phyloP scores from a whole-genome alignment of 2,329 filamentous ascomycete species.

The Colletotrichum sp. region DNA sequence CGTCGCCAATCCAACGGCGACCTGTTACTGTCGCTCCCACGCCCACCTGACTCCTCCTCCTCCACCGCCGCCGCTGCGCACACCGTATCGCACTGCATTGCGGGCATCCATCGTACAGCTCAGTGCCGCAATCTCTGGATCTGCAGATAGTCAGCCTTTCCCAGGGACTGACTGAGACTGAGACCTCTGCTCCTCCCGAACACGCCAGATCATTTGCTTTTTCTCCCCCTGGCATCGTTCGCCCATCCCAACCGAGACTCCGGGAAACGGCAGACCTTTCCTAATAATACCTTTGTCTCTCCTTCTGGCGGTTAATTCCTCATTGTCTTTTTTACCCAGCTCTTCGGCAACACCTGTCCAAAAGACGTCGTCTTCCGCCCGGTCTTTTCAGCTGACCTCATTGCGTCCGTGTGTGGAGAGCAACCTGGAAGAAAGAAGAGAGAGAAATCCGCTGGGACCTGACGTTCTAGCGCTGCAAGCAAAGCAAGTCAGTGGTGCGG shows the following conservation, averaged over 20 bases:
- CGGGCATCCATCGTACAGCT: not conserved
- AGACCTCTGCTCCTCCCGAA: conserved; percentile 9
- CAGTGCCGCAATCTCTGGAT: not conserved
- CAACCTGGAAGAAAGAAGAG: not conserved
- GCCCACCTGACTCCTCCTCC: not conserved
- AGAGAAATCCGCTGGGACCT: not conserved
- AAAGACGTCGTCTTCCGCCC: not conserved
- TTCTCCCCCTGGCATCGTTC: conserved; percentile 13
- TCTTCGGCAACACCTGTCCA: not conserved
- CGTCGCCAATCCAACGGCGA: not conserved
- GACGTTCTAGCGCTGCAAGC: not conserved
- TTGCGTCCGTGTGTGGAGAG: not conserved
- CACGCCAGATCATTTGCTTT: conserved; percentile 21
- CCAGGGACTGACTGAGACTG: not conserved
- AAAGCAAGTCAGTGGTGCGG: not conserved
- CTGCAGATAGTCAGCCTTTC: not conserved
- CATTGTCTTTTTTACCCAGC: not conserved
- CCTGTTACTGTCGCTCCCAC: not conserved
- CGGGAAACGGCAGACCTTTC: conserved; percentile 18
- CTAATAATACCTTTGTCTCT: conserved; percentile 22
- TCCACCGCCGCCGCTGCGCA: not conserved
- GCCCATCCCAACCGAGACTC: conserved; percentile 4
- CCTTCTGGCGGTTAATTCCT: conserved; percentile 13
- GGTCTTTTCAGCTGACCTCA: not conserved
- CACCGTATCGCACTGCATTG: not conserved